These are phyloP conservation scores for Carpinus fangiana DNA, from an alignment of 306 rosid species.

Conservation along the genomic window DNA sequence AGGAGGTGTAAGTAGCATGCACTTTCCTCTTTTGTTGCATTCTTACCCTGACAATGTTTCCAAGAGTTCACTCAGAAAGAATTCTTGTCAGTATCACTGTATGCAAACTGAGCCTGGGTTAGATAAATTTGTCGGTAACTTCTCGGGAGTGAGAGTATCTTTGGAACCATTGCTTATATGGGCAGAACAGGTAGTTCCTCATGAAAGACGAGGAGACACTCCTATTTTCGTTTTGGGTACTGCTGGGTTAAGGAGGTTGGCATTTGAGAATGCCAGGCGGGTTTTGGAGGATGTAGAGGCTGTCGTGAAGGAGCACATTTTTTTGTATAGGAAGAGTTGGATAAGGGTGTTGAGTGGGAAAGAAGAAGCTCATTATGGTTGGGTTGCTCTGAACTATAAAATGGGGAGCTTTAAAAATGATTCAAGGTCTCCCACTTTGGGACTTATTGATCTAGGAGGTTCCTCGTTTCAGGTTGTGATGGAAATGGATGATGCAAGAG, in stretches of 20 bases:
- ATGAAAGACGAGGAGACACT: slow-evolving; percentile 42
- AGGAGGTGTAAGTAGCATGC: slow-evolving; percentile 21
- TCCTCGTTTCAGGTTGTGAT: slow-evolving; percentile 79
- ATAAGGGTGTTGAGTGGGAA: slow-evolving; percentile 82
- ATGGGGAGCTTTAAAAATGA: slow-evolving; percentile 50
- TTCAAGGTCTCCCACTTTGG: slow-evolving; percentile 52
- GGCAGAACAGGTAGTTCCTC: slow-evolving; percentile 62
- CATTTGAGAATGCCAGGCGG: slow-evolving; percentile 33
- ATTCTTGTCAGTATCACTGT: slow-evolving; percentile 69
- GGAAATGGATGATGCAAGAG: slow-evolving; percentile 45
- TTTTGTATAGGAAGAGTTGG: slow-evolving; percentile 58
- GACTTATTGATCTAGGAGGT: slow-evolving; percentile 84
- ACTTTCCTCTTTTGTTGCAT: slow-evolving; percentile 58
- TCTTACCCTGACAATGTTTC: slow-evolving; percentile 59
- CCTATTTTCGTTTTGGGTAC: slow-evolving; percentile 77
- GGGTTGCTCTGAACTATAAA: slow-evolving; percentile 83
- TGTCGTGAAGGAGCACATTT: slow-evolving; percentile 48
- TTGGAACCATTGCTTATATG: slow-evolving; percentile 71
- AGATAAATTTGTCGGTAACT: slow-evolving; percentile 67
- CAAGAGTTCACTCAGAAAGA: slow-evolving; percentile 43
- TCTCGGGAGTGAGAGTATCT: slow-evolving; percentile 54
- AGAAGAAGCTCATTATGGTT: slow-evolving; percentile 89
- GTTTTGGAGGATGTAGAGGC: slow-evolving; percentile 57
- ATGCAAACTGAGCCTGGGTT: slow-evolving; percentile 88
- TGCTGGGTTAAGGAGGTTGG: slow-evolving; percentile 74